Evolutionary conservation across 2,329 filamentous ascomycete genomes (phyloP).

Genomic region (Fonsecaea erecta): DNA sequence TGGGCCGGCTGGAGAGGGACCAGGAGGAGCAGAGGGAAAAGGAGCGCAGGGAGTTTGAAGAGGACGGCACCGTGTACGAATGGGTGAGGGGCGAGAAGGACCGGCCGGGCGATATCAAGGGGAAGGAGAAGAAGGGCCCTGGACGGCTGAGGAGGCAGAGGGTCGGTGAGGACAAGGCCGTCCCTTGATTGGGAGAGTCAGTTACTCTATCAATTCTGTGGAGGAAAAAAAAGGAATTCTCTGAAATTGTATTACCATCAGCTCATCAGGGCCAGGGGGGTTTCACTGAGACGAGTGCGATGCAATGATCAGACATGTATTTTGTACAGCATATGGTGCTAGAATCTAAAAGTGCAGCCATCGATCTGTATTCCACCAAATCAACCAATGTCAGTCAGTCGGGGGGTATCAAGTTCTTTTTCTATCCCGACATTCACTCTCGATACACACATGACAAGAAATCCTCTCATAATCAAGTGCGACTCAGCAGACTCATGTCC

Average conservation of each 20-base stretch:
- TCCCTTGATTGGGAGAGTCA: conserved; percentile 1
- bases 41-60: conserved; percentile 41
- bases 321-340: not conserved
- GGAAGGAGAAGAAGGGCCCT: conserved; percentile 36
- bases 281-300: not conserved
- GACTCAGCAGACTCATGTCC: not conserved
- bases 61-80: conserved; percentile 35
- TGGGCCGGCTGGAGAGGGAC: conserved; percentile 50
- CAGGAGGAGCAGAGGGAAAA: conserved; percentile 61
- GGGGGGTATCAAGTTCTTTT: conserved; percentile 2
- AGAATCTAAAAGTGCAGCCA: not conserved
- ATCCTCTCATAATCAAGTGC: not conserved
- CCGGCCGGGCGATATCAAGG: conserved; percentile 31
- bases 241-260: conserved; percentile 12
- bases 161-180: conserved; percentile 30
- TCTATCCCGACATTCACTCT: not conserved
- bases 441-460: not conserved
- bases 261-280: not conserved
- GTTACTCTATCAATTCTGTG: not conserved
- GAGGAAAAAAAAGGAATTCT: not conserved
- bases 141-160: conserved; percentile 32
- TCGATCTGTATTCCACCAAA: not conserved
- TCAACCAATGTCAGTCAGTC: not conserved
- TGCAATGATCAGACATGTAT: not conserved
- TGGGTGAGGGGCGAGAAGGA: conserved; percentile 38